Percentiles rank a stretch among this genome's conserved stretches.
Evolutionary conservation across 257 asterid genomes (phyloP).

Genomic region (Pogostemon cablin): DNA sequence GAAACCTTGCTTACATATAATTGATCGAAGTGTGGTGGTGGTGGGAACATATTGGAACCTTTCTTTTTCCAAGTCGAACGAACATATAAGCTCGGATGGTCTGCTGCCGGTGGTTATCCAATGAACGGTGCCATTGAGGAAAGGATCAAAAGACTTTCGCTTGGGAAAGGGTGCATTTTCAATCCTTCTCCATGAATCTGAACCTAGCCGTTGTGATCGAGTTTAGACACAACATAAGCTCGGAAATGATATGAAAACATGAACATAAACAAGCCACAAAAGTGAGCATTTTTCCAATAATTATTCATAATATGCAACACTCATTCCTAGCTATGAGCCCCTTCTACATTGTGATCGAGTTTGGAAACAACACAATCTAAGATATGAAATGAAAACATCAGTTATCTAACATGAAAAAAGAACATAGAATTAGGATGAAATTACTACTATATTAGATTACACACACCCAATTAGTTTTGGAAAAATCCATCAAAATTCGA

Average conservation of each 20-base stretch:
- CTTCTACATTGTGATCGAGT: too few relatives aligned
- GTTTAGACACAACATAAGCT: neutral
- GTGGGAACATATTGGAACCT: constrained; percentile 38
- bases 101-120: constrained; percentile 42
- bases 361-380: too few relatives aligned
- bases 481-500: too few relatives aligned
- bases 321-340: too few relatives aligned
- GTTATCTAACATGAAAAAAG: neutral
- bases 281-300: neutral
- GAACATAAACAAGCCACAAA: neutral
- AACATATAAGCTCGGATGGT: constrained; percentile 49
- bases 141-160: constrained; percentile 49
- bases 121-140: constrained; percentile 48
- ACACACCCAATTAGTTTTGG: too few relatives aligned
- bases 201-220: constrained; percentile 34
- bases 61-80: constrained; percentile 54
- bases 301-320: neutral
- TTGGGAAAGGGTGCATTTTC: constrained; percentile 39
- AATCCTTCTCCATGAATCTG: constrained; percentile 52
- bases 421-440: neutral
- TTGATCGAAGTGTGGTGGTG: constrained; percentile 48
- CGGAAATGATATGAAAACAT: too few relatives aligned
- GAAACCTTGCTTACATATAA: constrained; percentile 41
- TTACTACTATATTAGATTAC: too few relatives aligned
- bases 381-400: neutral